phyloP scores from a whole-genome alignment of 768 basidiomycete species.

The Leccinum arenicola region DNA sequence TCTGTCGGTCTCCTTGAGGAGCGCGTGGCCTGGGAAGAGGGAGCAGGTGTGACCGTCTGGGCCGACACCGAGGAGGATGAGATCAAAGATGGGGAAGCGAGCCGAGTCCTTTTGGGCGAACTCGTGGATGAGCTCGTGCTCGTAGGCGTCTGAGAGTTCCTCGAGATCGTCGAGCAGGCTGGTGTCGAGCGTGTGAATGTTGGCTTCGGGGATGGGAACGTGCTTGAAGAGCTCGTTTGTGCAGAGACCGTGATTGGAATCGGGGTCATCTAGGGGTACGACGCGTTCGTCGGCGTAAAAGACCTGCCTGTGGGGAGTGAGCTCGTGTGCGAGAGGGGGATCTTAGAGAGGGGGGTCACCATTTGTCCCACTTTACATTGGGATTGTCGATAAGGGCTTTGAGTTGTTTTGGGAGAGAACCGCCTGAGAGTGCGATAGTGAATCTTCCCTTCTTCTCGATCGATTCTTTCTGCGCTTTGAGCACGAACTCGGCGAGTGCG shows the following conservation, averaged over 20 bases:
- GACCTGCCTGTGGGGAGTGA: constrained; percentile 71
- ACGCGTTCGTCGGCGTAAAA: constrained; percentile 97
- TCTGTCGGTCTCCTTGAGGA: constrained; percentile 81
- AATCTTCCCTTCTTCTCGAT: constrained; percentile 88
- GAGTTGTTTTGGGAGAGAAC: constrained; percentile 84
- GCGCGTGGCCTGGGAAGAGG: constrained; percentile 89
- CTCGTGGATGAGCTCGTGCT: constrained; percentile 79
- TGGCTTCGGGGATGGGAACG: constrained; percentile 68
- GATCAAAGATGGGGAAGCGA: constrained; percentile 95
- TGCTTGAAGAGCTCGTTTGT: constrained; percentile 71
- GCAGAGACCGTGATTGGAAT: constrained; percentile 89
- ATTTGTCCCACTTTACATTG: constrained; percentile 88
- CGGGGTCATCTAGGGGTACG: constrained; percentile 88
- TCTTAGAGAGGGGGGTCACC: constrained; percentile 48
- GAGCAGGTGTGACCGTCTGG: constrained; percentile 98
- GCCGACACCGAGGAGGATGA: constrained; percentile 95
- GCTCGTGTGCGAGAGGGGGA: background rate
- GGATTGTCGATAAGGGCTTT: constrained; percentile 60
- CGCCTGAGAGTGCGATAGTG: constrained; percentile 91
- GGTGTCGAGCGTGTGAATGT: constrained; percentile 84
- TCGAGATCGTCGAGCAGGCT: constrained; percentile 67
- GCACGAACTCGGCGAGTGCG: constrained; percentile 76
- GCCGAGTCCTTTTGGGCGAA: constrained; percentile 94
- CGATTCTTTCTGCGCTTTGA: constrained; percentile 86
- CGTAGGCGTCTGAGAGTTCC: constrained; percentile 78